Base-by-base conservation (phyloP, 257 asterid species). In the Datura wrightii region DNA sequence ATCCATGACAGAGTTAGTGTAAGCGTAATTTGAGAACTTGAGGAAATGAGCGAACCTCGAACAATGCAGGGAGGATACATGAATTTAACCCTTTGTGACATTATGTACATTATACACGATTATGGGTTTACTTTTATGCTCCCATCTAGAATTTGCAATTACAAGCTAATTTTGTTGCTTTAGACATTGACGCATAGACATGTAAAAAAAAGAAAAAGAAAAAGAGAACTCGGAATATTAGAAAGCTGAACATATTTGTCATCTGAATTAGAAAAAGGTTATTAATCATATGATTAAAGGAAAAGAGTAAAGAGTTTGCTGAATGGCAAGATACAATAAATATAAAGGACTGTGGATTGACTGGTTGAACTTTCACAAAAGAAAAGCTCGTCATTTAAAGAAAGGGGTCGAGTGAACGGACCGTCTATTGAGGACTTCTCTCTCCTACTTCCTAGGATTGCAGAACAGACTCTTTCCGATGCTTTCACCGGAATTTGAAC, bases 81-180 rank as follows among this genome's bases (percentile, higher is more conserved):
- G n/a, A 46, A 46, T 18, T 46, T 72, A 72, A 72, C n/a, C 80
- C n/a, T 46, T 72, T 19, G n/a, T 44, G 79, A 70, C 15, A 44
- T 10, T 71, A 46, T 19, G 55, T n/a, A n/a, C 78, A 69, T 42
- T n/a, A 42, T 70, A 18, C 41, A 72, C 58, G 5, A 72, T 71
- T 44, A 46, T 46, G 39, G 18, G 39, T 72, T 72, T 72, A 72
- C 58, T 48, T 65, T 19, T 72, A 72, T 46, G 80, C 39, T 72
- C n/a, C 42, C 4, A 46, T 46, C 80, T 6, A 5, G 58, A 44
- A 41, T 72, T 72, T 8, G 16, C 80, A 46, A 9, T 62, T 31
- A 31, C 39, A 62, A 62, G 69, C 69, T 60, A 19, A n/a, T 9
- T 60, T 60, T 8, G 36, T 60, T 19, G 53, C 36, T 70, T 70